These are phyloP conservation scores for Purshia tridentata DNA, from an alignment of 306 rosid species.

Conservation along the genomic window DNA sequence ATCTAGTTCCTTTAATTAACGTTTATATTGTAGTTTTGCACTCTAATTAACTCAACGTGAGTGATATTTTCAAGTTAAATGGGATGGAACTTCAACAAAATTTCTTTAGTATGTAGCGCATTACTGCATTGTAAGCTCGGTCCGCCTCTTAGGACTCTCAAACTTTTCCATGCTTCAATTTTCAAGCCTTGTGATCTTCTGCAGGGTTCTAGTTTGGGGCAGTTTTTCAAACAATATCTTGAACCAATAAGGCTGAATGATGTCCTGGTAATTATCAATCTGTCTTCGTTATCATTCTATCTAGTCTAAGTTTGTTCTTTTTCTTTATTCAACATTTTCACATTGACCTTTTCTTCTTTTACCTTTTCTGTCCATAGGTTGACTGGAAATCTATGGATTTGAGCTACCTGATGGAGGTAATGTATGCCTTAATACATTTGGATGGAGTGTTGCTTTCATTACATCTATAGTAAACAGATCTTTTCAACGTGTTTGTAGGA, in stretches of 20 bases:
- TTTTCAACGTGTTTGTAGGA: constrained; percentile 50
- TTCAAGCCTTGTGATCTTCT: constrained; percentile 20
- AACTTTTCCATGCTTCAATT: constrained; percentile 16
- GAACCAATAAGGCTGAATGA: constrained; percentile 91
- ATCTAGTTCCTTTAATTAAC: background rate
- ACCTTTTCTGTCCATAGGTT: constrained; percentile 49
- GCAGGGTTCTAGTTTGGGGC: constrained; percentile 97
- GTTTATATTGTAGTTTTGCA: background rate
- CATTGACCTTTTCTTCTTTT: constrained; percentile 28
- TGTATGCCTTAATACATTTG: constrained; percentile 17
- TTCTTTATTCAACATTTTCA: constrained; percentile 10
- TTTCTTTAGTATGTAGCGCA: background rate
- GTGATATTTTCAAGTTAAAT: background rate
- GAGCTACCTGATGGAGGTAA: constrained; percentile 91
- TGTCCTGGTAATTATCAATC: constrained; percentile 48
- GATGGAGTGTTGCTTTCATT: constrained; percentile 17
- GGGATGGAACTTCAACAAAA: background rate
- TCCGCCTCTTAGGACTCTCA: background rate
- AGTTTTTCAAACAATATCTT: constrained; percentile 81
- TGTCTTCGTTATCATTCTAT: background rate
- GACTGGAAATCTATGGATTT: constrained; percentile 86
- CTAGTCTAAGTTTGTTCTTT: background rate
- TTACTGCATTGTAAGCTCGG: background rate
- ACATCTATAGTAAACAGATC: constrained; percentile 16
- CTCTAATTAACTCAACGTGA: background rate